Percentiles rank a stretch among this genome's conserved stretches.
Evolutionary conservation across 2,329 filamentous ascomycete species (phyloP).

Genomic region (Xylariaceae sp.): DNA sequence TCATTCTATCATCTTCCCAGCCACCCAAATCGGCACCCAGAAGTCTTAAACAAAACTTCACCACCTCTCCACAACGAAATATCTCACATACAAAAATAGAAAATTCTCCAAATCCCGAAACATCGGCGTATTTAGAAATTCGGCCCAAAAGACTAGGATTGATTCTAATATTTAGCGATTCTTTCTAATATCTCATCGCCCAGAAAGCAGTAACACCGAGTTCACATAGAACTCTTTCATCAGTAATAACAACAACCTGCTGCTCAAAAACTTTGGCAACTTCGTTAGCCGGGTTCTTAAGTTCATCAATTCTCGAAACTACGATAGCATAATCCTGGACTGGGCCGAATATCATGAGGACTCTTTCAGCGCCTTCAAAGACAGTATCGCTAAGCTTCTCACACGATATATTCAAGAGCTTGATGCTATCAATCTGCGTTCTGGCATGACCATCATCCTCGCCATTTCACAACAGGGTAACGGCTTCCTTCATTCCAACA

Average conservation of each 20-base stretch:
- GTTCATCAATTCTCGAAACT: constrained; percentile 10
- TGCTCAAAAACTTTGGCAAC: constrained; percentile 14
- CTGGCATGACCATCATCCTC: constrained; percentile 12
- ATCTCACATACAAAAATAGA: constrained; percentile 14
- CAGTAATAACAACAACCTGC: constrained; percentile 10
- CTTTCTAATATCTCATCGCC: constrained; percentile 10
- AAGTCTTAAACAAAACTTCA: constrained; percentile 13
- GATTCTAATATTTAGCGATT: constrained; percentile 15
- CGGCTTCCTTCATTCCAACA: constrained; percentile 12
- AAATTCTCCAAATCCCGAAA: constrained; percentile 15
- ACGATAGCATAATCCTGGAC: constrained; percentile 10
- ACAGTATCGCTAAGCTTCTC: constrained; percentile 10
- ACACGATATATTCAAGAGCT: constrained; percentile 13
- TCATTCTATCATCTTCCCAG: constrained; percentile 14
- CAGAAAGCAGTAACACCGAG: constrained; percentile 11
- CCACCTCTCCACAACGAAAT: constrained; percentile 15
- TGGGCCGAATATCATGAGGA: constrained; percentile 9
- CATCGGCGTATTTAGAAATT: constrained; percentile 14
- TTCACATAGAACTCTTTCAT: constrained; percentile 15
- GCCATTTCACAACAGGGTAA: constrained; percentile 12
- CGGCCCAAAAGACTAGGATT: constrained; percentile 13
- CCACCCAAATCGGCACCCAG: constrained; percentile 14
- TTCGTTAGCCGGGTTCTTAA: constrained; percentile 14
- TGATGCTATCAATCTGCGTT: constrained; percentile 11
- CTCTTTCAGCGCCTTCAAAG: constrained; percentile 9